Percentiles rank a stretch among this genome's conserved stretches.
Conservation (phyloP, 768 basidiomycete species). For the Leccinum rimulosum region DNA sequence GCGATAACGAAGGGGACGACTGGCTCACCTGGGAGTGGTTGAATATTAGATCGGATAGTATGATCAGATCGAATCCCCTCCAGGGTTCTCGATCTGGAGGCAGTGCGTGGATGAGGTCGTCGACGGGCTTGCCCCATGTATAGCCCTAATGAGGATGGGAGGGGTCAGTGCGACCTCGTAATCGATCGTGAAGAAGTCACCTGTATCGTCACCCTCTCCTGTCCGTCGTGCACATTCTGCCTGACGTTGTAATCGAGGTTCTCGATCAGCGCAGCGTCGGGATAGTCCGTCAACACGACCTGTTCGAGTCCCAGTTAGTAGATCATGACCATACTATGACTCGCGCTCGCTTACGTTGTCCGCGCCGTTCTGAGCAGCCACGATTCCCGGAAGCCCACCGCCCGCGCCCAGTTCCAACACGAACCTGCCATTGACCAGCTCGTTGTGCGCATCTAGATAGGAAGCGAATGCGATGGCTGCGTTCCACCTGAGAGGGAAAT, state of each 20-base stretch:
- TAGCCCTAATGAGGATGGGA: conserved; percentile 53
- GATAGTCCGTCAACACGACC: conserved; percentile 92
- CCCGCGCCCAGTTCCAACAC: conserved; percentile 94
- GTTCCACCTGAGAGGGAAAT: conserved; percentile 62
- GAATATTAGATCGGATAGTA: conserved; percentile 92
- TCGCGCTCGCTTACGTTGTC: conserved; percentile 42
- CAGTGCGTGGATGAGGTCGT: conserved; percentile 27
- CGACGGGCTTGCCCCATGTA: conserved; percentile 70
- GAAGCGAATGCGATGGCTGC: conserved; percentile 70
- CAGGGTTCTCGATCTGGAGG: conserved; percentile 18
- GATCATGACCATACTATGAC: background rate
- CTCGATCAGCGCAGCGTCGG: conserved; percentile 68
- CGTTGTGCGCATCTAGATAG: conserved; percentile 56
- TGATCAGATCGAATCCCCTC: conserved; percentile 68
- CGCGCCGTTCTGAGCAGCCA: conserved; percentile 70
- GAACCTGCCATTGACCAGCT: conserved; percentile 42
- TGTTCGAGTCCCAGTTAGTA: conserved; percentile 25
- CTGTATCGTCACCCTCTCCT: conserved; percentile 32
- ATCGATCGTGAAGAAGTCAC: conserved; percentile 27
- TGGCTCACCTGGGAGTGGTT: conserved; percentile 82
- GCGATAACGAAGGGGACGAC: background rate
- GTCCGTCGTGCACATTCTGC: conserved; percentile 44
- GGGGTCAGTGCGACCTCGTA: background rate
- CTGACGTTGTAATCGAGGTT: conserved; percentile 73
- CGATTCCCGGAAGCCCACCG: conserved; percentile 82